Percentiles rank a stretch among this genome's conserved stretches.
Conservation (phyloP, 2,329 filamentous ascomycete species). For the Ceratocystis colombiana region DNA sequence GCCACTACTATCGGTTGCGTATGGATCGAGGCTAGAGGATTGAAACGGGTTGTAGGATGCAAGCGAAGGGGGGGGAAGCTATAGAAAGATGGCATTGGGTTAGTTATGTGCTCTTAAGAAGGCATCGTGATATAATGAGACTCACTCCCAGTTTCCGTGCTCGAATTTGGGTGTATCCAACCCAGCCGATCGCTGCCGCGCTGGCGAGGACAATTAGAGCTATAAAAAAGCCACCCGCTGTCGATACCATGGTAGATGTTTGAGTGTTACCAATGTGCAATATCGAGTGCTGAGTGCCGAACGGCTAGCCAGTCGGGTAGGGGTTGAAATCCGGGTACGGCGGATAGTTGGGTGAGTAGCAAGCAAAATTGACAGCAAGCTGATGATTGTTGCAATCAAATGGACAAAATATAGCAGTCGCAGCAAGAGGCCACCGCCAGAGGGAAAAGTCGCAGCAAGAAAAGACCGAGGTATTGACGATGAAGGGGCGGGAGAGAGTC, state of each 20-base stretch:
- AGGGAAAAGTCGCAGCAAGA: not conserved
- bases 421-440: not conserved
- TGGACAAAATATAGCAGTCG: not conserved
- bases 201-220: conserved; percentile 55
- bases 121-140: conserved; percentile 25
- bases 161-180: conserved; percentile 60
- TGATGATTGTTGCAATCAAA: not conserved
- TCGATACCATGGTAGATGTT: conserved; percentile 22
- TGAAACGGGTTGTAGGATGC: conserved; percentile 63
- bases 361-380: not conserved
- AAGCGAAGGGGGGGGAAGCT: conserved; percentile 61
- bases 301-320: not conserved
- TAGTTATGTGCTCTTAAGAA: not conserved
- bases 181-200: conserved; percentile 51
- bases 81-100: conserved; percentile 11
- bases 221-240: conserved; percentile 56
- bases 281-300: not conserved
- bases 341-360: not conserved
- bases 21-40: conserved; percentile 39
- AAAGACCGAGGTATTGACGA: not conserved
- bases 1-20: conserved; percentile 41
- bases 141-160: conserved; percentile 60
- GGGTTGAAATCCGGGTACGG: not conserved
- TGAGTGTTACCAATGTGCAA: not conserved
- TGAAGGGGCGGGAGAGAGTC: not conserved